Evolutionary conservation across 2,329 filamentous ascomycete species (phyloP).

Genomic region (Aspergillus carbonarius): DNA sequence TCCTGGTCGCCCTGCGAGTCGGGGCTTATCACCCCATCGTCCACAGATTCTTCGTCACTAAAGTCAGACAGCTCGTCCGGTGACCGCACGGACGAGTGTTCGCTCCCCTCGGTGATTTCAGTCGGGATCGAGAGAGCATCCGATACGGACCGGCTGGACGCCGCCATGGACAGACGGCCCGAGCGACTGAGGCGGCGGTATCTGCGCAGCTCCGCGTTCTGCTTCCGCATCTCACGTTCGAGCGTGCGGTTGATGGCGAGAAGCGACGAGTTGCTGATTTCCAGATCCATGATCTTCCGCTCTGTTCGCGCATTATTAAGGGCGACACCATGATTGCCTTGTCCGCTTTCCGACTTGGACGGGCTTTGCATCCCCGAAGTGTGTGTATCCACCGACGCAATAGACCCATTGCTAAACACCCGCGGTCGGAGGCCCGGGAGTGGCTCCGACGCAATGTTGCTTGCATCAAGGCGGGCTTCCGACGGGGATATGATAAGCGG

Average conservation of each 20-base stretch:
- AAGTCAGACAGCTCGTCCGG: conserved; percentile 40
- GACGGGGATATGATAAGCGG: conserved; percentile 32
- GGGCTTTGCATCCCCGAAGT: conserved; percentile 55
- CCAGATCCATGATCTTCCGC: conserved; percentile 90
- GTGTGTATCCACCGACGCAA: conserved; percentile 39
- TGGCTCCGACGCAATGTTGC: conserved; percentile 25
- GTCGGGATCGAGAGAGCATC: conserved; percentile 48
- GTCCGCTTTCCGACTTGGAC: conserved; percentile 43
- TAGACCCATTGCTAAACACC: conserved; percentile 35
- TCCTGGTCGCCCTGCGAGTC: conserved; percentile 38
- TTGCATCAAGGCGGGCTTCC: conserved; percentile 20
- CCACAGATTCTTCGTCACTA: conserved; percentile 41
- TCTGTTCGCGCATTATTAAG: conserved; percentile 79
- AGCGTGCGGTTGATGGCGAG: conserved; percentile 92
- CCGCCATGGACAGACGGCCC: conserved; percentile 66
- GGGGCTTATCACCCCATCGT: conserved; percentile 39
- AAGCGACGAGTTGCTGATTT: conserved; percentile 94
- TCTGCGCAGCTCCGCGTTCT: conserved; percentile 81
- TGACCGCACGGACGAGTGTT: conserved; percentile 30
- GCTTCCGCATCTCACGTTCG: conserved; percentile 86
- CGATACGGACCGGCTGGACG: conserved; percentile 48
- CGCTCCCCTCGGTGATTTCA: conserved; percentile 43
- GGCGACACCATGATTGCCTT: conserved; percentile 67
- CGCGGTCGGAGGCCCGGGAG: conserved; percentile 29
- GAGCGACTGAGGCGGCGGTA: conserved; percentile 83